A percentile compares a stretch with the other conserved stretches of the same genome.
phyloP scores from a whole-genome alignment of 257 asterid species.

The Osmanthus fragrans region DNA sequence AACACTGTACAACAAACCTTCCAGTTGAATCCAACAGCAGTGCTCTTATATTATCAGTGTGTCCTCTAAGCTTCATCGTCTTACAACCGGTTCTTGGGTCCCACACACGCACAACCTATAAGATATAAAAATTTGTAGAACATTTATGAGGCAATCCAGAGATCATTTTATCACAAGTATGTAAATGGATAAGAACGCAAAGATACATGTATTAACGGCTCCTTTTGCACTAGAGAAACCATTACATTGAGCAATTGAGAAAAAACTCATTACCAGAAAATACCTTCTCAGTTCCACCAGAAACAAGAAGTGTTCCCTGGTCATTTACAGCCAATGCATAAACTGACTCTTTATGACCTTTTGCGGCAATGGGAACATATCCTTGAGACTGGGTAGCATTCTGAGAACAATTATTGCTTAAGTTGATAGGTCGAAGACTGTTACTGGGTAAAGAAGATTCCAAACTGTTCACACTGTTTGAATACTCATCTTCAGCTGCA shows the following conservation, averaged over 20 bases:
- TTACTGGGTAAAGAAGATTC: conserved; percentile 57
- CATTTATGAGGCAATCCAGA: conserved; percentile 9
- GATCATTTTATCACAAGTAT: not conserved
- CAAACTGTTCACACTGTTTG: conserved; percentile 63
- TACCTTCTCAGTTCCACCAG: conserved; percentile 99
- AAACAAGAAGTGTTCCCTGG: conserved; percentile 88
- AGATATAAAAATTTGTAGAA: conserved; percentile 15
- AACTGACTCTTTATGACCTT: conserved; percentile 97
- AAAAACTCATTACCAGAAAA: conserved; percentile 21
- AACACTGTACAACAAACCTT: conserved; percentile 55
- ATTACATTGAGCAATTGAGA: not conserved
- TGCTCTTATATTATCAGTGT: conserved; percentile 90
- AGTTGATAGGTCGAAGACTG: conserved; percentile 72
- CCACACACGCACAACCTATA: conserved; percentile 91
- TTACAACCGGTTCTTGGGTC: conserved; percentile 94
- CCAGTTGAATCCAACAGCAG: conserved; percentile 86
- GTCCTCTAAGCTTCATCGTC: conserved; percentile 94
- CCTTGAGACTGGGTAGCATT: conserved; percentile 75
- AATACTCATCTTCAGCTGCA: conserved; percentile 65
- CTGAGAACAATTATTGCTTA: conserved; percentile 77
- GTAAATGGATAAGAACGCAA: not conserved
- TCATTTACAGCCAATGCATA: conserved; percentile 91
- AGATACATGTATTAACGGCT: not conserved
- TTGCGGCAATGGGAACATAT: conserved; percentile 78
- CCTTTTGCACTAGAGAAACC: conserved; percentile 12